phyloP scores from a whole-genome alignment of 2,329 filamentous ascomycete species.

The Nectriaceae sp. region DNA sequence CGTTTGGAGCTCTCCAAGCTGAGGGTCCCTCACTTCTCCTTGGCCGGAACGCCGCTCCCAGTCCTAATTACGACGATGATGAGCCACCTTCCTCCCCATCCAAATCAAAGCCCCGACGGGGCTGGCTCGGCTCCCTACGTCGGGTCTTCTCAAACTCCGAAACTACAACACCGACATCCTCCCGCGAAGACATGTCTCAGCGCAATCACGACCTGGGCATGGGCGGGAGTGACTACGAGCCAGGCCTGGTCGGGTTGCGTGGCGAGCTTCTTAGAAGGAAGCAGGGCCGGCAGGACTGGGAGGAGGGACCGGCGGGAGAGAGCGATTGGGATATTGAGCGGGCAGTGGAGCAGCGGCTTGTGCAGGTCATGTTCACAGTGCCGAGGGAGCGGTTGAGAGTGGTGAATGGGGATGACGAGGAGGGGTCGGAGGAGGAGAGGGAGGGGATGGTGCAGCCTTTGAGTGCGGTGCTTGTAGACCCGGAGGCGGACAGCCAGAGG shows the following conservation, averaged over 20 bases:
- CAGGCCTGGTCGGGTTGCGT: conserved; percentile 44
- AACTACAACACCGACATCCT: conserved; percentile 30
- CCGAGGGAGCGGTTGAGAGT: conserved; percentile 83
- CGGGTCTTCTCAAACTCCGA: conserved; percentile 59
- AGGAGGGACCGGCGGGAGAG: conserved; percentile 33
- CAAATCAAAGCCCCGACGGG: conserved; percentile 56
- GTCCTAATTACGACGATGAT: conserved; percentile 35
- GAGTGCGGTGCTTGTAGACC: conserved; percentile 44
- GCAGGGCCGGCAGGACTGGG: conserved; percentile 58
- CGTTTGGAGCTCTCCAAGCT: conserved; percentile 52
- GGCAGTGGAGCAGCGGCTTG: conserved; percentile 68
- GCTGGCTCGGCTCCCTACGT: conserved; percentile 69
- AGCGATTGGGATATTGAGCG: conserved; percentile 76
- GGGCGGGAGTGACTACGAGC: conserved; percentile 46
- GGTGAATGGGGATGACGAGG: conserved; percentile 78
- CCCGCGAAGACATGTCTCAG: conserved; percentile 30
- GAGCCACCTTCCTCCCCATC: conserved; percentile 55
- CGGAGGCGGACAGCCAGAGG: conserved; percentile 31
- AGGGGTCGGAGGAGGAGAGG: too few relatives aligned
- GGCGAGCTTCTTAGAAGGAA: conserved; percentile 55
- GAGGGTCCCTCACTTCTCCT: conserved; percentile 54
- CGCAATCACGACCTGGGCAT: conserved; percentile 36
- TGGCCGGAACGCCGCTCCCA: conserved; percentile 22
- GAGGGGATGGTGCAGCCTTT: conserved; percentile 31
- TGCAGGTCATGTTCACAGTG: conserved; percentile 91